phyloP scores from a whole-genome alignment of 2,329 filamentous ascomycete genomes.

The Venturia aucupariae region DNA sequence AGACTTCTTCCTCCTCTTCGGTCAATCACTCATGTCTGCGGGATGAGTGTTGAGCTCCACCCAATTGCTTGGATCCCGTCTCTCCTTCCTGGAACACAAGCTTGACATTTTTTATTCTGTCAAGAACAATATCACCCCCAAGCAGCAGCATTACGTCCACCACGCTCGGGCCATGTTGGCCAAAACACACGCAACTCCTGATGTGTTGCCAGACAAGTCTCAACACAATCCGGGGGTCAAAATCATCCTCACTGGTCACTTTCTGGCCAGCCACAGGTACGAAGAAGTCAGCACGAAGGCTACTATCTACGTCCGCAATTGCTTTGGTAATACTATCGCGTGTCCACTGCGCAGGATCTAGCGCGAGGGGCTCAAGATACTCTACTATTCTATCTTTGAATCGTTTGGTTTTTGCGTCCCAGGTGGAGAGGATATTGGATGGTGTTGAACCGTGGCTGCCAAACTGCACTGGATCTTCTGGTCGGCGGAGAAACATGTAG shows the following conservation, averaged over 20 bases:
- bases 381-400: neutral
- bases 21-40: too few relatives aligned
- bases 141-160: conserved; percentile 13
- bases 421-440: neutral
- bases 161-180: conserved; percentile 10
- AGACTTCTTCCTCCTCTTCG: too few relatives aligned
- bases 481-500: conserved; percentile 43
- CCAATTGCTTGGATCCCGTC: neutral
- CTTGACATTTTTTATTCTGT: conserved; percentile 9
- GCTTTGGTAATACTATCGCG: neutral
- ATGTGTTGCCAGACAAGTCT: conserved; percentile 9
- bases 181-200: conserved; percentile 1
- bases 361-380: neutral
- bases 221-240: neutral
- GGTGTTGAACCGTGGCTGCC: neutral
- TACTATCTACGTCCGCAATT: neutral
- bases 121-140: conserved; percentile 7
- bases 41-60: neutral
- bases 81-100: neutral
- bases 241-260: neutral
- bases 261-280: too few relatives aligned
- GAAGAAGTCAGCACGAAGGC: neutral
- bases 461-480: neutral
- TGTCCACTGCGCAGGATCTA: neutral
- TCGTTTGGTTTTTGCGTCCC: neutral